Base-by-base conservation (phyloP, 2,329 filamentous ascomycete species). In the Fusarium torreyae region DNA sequence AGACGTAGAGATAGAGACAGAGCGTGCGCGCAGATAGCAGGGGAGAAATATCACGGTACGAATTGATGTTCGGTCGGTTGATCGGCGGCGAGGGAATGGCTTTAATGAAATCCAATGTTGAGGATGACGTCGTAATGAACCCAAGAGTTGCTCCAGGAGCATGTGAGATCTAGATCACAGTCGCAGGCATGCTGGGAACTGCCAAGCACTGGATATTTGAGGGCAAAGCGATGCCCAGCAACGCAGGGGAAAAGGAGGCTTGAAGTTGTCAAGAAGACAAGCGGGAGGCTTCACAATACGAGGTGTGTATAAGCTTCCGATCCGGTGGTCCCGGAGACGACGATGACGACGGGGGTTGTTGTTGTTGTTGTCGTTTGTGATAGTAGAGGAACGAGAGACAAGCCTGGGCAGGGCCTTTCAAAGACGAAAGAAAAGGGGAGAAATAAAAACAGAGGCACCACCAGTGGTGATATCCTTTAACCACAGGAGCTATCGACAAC, bases 81-180 rank as follows among this genome's bases (percentile, higher is more conserved):
- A 63, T 63, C 46, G 68, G 68, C 56, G 63, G 43, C 46, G 57
- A 71, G 59, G 48, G 51, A 70, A 44, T 60, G 50, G 67, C 51
- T 61, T 65, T 63, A 54, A 64, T 60, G 54, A 62, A 53, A 61
- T 39, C 57, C 42, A 67, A 63, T 61, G 61, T 61, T 61, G 40
- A 49, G 40, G 57, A 66, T 71, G 67, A 70, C 66, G 71, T 72
- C 57, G 70, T 61, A 44, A 62, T 59, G 57, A 72, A 57, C 51
- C 52, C 45, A 57, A 63, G 56, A 64, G 50, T 62, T 55, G 61
- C 53, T 63, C 57, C 49, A 46, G 57, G 61, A 71, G 67, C 63
- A 68, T 64, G 57, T 54, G 60, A 71, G 66, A 59, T 64, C 70
- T 70, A 68, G 63, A 61, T 74, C 63, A 71, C 71, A 57, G 52